phyloP scores from a whole-genome alignment of 177 flowering plant species.

The Telopea speciosissima region DNA sequence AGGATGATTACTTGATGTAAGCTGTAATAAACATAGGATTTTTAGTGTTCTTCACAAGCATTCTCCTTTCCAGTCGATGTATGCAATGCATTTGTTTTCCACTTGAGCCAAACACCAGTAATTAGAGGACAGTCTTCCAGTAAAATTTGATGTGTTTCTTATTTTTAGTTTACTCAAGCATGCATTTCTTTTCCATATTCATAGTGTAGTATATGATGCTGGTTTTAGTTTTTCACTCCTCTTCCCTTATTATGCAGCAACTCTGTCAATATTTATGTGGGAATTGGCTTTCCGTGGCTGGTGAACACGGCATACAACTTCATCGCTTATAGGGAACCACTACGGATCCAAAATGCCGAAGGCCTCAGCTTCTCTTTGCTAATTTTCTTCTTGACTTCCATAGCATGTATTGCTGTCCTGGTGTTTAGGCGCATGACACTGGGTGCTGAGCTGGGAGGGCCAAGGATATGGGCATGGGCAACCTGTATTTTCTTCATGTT shows the following conservation, averaged over 20 bases:
- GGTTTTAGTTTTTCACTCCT: not conserved
- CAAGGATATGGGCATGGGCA: constrained; percentile 75
- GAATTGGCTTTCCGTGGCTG: constrained; percentile 93
- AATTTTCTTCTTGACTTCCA: constrained; percentile 78
- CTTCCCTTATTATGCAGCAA: constrained; percentile 44
- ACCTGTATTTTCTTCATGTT: constrained; percentile 64
- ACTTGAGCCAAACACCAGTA: not conserved
- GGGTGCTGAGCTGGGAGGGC: constrained; percentile 90
- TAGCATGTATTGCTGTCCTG: constrained; percentile 69
- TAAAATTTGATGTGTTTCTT: not conserved
- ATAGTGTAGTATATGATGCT: not conserved
- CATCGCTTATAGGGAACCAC: constrained; percentile 56
- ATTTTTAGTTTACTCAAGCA: too few species aligned
- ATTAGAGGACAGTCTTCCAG: not conserved
- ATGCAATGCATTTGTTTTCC: not conserved
- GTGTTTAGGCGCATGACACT: constrained; percentile 62
- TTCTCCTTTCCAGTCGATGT: not conserved
- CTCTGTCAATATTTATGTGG: constrained; percentile 90
- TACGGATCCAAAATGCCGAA: constrained; percentile 51
- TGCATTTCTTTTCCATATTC: not conserved
- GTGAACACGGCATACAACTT: constrained; percentile 76
- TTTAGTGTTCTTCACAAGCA: not conserved
- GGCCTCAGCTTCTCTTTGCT: constrained; percentile 86
- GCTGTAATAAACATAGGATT: not conserved
- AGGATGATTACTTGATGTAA: not conserved